A percentile compares a stretch with the other conserved stretches of the same genome.
Conservation (phyloP, 2,329 filamentous ascomycete species). For the Fusarium sambucinum region DNA sequence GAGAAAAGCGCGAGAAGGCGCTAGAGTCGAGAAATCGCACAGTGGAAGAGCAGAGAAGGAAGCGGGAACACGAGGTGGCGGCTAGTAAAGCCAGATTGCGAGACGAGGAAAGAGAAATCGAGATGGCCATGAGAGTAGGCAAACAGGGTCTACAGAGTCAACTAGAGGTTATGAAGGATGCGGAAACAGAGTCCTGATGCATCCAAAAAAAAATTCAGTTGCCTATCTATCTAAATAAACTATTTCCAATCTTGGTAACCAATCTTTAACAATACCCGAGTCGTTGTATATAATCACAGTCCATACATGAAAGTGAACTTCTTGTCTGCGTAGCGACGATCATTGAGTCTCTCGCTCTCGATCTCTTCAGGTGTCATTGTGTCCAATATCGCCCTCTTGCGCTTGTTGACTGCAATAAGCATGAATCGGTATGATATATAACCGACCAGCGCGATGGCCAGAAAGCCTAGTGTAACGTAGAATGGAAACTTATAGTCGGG, state of each 20-base stretch:
- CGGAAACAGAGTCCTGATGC: slow-evolving; percentile 41
- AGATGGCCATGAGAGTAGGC: slow-evolving; percentile 75
- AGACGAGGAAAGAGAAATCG: slow-evolving; percentile 76
- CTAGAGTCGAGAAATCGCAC: slow-evolving; percentile 72
- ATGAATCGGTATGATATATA: slow-evolving; percentile 43
- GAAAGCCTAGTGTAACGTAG: slow-evolving; percentile 44
- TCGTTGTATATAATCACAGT: slow-evolving; percentile 26
- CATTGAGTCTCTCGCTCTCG: slow-evolving; percentile 45
- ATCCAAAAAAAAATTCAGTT: background rate
- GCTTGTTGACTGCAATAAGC: slow-evolving; percentile 39
- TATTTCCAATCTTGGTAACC: slow-evolving; percentile 10
- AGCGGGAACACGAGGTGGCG: slow-evolving; percentile 69
- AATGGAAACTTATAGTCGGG: slow-evolving; percentile 46
- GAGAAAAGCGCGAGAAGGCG: slow-evolving; percentile 73
- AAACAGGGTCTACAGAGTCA: slow-evolving; percentile 75
- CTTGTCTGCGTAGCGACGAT: slow-evolving; percentile 46
- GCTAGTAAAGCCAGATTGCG: slow-evolving; percentile 71
- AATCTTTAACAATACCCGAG: background rate
- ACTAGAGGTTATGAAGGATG: slow-evolving; percentile 55
- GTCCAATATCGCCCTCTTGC: slow-evolving; percentile 32
- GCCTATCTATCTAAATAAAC: slow-evolving; percentile 27
- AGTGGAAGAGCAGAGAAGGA: slow-evolving; percentile 73
- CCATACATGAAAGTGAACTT: slow-evolving; percentile 49
- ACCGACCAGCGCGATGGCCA: slow-evolving; percentile 39
- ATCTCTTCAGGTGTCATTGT: slow-evolving; percentile 43